Percentiles rank a stretch among this genome's conserved stretches.
Conservation (phyloP, 805 yeast genomes). For the Pichia rugopelliculosa region DNA sequence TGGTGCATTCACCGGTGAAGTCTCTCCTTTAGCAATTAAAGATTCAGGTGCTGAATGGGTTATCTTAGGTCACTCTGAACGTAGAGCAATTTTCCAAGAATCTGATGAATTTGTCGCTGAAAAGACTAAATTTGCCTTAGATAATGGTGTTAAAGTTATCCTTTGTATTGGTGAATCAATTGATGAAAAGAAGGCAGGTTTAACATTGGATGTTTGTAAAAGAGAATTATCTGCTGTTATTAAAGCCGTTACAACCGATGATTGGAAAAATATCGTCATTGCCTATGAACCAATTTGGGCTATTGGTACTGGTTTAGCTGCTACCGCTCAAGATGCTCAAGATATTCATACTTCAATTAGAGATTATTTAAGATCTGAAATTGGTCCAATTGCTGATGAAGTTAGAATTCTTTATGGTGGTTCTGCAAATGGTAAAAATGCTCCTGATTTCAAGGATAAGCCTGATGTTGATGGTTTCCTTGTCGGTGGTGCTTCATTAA, state of each 20-base stretch:
- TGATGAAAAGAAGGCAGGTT: conserved; percentile 87
- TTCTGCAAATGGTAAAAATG: conserved; percentile 93
- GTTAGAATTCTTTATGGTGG: conserved; percentile 97
- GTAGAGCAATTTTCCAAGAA: conserved; percentile 91
- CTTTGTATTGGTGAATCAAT: conserved; percentile 96
- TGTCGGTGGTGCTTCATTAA: conserved; percentile 98
- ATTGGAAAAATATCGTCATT: conserved; percentile 88
- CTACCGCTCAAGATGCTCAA: conserved; percentile 97
- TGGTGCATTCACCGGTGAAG: conserved; percentile 98
- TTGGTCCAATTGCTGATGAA: conserved; percentile 73
- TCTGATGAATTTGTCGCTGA: conserved; percentile 85
- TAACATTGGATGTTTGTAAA: conserved; percentile 79
- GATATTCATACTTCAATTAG: conserved; percentile 87
- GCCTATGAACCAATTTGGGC: conserved; percentile 99
- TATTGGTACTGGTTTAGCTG: conserved; percentile 98
- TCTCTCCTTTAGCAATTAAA: conserved; percentile 78
- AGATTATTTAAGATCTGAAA: conserved; percentile 65
- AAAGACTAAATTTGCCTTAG: conserved; percentile 91
- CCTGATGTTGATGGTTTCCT: conserved; percentile 95
- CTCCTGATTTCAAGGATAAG: conserved; percentile 83
- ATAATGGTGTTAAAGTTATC: conserved; percentile 82
- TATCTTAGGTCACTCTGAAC: conserved; percentile 95
- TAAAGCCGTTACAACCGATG: conserved; percentile 49
- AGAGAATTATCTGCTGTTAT: conserved; percentile 87
- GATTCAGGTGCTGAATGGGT: conserved; percentile 94